Evolutionary conservation across 148 eudicot genomes (phyloP), one percentile per base, ranked within the genome.

Genomic region (Dysphania ambrosioides): DNA sequence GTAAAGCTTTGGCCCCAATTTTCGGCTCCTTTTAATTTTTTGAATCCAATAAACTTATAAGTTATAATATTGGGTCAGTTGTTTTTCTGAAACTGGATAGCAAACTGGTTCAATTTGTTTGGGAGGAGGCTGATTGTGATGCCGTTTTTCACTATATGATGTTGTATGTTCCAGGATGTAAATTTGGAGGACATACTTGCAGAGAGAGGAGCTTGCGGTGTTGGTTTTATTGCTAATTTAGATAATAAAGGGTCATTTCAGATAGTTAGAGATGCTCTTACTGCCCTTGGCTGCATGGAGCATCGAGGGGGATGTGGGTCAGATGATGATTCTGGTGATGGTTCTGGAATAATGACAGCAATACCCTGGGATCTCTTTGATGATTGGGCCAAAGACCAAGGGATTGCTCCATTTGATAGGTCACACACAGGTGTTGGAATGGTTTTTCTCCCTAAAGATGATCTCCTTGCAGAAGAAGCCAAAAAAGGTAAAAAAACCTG

Each of bases 231-330:
- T 76, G 99, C 99, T 63, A 86, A 92, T 85, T 79, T 95, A 84
- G 99, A 95, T 21, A 92, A 95, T 77, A 90, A 86, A 82, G 89
- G 87, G 21, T 92, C 99, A 36, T 87, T 90, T 78, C 83, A 85
- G 65, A 90, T 95, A 51, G 84, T 95, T 59, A 81, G 86, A 79
- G 99, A 95, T 88, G 99, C 99, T 79, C 97, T 95, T 81, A 84
- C 69, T 47, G 99, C 99, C 32, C 99, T 95, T 81, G 97, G 99
- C 42, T 95, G 99, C 80, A 95, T 95, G 99, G 99, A 95, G 78
- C 99, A 95, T 76, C 93, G 99, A 72, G 99, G 99, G 29, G 99
- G 97, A 30, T 95, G 99, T 85, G 90, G 97, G 76, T 91, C 99
- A 34, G 99, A 95, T 86, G 89, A 95, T 81, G 97, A 92, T 79